Base-by-base conservation (phyloP, 108 stramenopile species). In the Conticribra weissflogii region DNA sequence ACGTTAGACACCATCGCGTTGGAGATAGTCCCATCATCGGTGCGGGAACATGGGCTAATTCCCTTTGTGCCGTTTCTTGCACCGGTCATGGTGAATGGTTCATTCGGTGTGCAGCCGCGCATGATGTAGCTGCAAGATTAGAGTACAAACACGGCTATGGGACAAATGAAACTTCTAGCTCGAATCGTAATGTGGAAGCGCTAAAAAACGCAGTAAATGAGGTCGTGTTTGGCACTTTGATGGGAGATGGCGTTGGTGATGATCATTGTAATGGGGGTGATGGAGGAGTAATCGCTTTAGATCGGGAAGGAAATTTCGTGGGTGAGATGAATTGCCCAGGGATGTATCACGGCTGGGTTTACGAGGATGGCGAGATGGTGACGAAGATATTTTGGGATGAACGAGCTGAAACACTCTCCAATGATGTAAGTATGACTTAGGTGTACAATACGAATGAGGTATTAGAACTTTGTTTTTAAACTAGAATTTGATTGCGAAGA, bases 21-120 rank as follows among this genome's bases (percentile, higher is more conserved):
- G 75, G 75, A 0, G 75, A 76, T 22, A 59, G 46, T 17, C 75
- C 75, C 15, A 70, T 76, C 22, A 71, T 76, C 28, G 75, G 75
- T 21, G 68, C 75, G 23, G 75, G 75, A 21, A 71, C 70, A 1
- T 76, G 63, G 69, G 68, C 68, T 25, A 70, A 76, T 71, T 62
- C 60, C 47, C 54, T 71, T 4, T 69, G 75, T 59, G 75, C 75
- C 15, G 44, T 77, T 5, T 64, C 69, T 14, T 77, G 76, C 46
- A 76, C 75, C 30, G 75, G 75, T 16, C 75, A 76, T 32, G 75
- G 75, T 3, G 75, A 76, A 48, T 63, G 62, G 68, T 76, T 76
- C 41, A 57, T 76, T 36, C 56, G 63, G 49, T 65, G 63, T 59
- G 63, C 65, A n/a, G 72, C 64, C n/a, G 72, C 72, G 0, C 72